These are phyloP conservation scores for Suillus subaureus DNA, from an alignment of 768 basidiomycete genomes.

Conservation along the genomic window DNA sequence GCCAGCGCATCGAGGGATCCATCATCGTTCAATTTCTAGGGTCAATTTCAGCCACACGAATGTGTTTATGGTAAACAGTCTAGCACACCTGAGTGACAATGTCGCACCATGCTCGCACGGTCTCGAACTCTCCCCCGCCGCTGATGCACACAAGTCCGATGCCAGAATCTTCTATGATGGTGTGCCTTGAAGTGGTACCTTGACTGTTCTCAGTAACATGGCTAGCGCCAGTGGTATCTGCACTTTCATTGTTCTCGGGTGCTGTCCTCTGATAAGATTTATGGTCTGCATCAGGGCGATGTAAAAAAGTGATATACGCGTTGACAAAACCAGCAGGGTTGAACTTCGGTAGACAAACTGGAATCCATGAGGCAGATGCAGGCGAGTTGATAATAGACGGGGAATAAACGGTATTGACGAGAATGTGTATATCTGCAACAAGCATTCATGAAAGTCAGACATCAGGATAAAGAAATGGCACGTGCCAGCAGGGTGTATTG, in stretches of 20 bases:
- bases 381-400: conserved; percentile 79
- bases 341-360: conserved; percentile 94
- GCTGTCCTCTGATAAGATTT: background rate
- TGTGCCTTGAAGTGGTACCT: conserved; percentile 19
- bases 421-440: conserved; percentile 76
- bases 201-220: conserved; percentile 13
- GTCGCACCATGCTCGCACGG: conserved; percentile 78
- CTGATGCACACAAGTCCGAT: conserved; percentile 81
- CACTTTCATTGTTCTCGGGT: conserved; percentile 10
- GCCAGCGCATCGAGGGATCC: conserved; percentile 55
- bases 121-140: conserved; percentile 82
- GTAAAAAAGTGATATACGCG: conserved; percentile 79
- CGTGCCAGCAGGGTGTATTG: conserved; percentile 89
- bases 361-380: conserved; percentile 89
- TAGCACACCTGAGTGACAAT: conserved; percentile 56
- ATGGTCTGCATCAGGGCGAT: conserved; percentile 35
- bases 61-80: conserved; percentile 4
- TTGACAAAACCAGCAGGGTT: conserved; percentile 89
- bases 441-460: background rate
- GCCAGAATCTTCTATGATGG: conserved; percentile 29
- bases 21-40: conserved; percentile 65
- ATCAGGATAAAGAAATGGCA: conserved; percentile 7
- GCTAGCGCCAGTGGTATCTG: background rate
- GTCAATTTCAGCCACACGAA: conserved; percentile 2
- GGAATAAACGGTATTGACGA: conserved; percentile 87